phyloP scores from a whole-genome alignment of 2,329 filamentous ascomycete species.

The Verticillium zaregamsianum region DNA sequence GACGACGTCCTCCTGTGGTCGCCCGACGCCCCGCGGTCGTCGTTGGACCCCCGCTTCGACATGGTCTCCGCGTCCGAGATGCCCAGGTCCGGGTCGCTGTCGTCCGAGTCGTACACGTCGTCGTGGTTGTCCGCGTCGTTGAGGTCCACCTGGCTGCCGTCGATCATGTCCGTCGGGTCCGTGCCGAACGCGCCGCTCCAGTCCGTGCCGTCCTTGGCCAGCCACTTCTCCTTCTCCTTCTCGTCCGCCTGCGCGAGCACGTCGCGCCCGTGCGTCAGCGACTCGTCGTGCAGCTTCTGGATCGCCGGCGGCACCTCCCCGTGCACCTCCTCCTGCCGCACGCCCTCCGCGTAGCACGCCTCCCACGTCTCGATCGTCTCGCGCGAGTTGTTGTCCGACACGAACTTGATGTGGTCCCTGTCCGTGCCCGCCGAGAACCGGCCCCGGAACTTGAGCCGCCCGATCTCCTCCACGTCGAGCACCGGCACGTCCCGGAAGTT shows the following conservation, averaged over 20 bases:
- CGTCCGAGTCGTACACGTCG: conserved; percentile 22
- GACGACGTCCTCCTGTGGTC: background rate
- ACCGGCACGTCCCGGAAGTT: conserved; percentile 69
- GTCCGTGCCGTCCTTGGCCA: conserved; percentile 74
- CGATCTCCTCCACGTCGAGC: conserved; percentile 73
- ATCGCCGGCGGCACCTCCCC: conserved; percentile 70
- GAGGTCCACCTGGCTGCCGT: conserved; percentile 21
- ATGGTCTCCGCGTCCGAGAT: conserved; percentile 49
- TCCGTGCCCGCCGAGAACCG: conserved; percentile 90
- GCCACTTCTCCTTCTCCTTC: conserved; percentile 73
- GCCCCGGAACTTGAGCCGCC: conserved; percentile 73
- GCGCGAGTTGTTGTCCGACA: conserved; percentile 80
- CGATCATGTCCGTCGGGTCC: conserved; percentile 56
- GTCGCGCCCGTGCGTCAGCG: conserved; percentile 74
- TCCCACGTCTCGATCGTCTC: conserved; percentile 97
- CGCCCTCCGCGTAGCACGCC: conserved; percentile 82
- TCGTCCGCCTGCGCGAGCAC: conserved; percentile 69
- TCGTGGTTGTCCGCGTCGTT: conserved; percentile 32
- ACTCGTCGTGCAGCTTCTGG: conserved; percentile 75
- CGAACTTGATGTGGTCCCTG: conserved; percentile 76
- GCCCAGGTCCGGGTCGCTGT: conserved; percentile 41
- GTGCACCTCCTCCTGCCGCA: conserved; percentile 66
- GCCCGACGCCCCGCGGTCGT: conserved; percentile 41
- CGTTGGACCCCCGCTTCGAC: conserved; percentile 3
- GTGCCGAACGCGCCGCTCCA: conserved; percentile 84